Evolutionary conservation across 768 basidiomycete species (phyloP).

Genomic region (Leccinum aurantiacum): DNA sequence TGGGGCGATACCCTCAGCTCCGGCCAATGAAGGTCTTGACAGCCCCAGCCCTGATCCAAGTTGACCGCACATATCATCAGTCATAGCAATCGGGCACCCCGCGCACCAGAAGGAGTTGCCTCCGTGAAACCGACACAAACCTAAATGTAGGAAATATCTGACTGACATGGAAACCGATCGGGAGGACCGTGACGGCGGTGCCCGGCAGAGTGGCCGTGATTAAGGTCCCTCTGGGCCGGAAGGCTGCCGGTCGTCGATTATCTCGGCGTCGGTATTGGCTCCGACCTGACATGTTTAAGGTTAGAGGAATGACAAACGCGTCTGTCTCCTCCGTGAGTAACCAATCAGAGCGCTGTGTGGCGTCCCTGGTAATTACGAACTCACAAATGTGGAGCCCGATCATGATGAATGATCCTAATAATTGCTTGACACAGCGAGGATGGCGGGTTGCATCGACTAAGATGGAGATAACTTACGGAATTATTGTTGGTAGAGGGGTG

Average conservation of each 20-base stretch:
- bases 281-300: constrained; percentile 26
- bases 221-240: constrained; percentile 13
- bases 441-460: constrained; percentile 11
- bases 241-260: constrained; percentile 20
- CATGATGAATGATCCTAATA: constrained; percentile 18
- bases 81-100: constrained; percentile 14
- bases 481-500: constrained; percentile 8
- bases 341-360: constrained; percentile 24
- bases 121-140: constrained; percentile 15
- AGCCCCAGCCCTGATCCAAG: constrained; percentile 19
- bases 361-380: constrained; percentile 27
- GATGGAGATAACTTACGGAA: constrained; percentile 22
- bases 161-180: constrained; percentile 22
- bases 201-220: constrained; percentile 24
- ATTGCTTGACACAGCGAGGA: constrained; percentile 15
- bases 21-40: constrained; percentile 20
- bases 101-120: constrained; percentile 13
- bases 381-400: constrained; percentile 21
- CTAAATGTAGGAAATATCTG: constrained; percentile 5
- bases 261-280: constrained; percentile 22
- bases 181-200: constrained; percentile 24
- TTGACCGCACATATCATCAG: constrained; percentile 7
- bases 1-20: constrained; percentile 15
- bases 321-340: constrained; percentile 25
- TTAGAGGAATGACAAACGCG: constrained; percentile 13